Conservation (phyloP, 2,329 filamentous ascomycete genomes). For the Chaetomiaceae sp. region DNA sequence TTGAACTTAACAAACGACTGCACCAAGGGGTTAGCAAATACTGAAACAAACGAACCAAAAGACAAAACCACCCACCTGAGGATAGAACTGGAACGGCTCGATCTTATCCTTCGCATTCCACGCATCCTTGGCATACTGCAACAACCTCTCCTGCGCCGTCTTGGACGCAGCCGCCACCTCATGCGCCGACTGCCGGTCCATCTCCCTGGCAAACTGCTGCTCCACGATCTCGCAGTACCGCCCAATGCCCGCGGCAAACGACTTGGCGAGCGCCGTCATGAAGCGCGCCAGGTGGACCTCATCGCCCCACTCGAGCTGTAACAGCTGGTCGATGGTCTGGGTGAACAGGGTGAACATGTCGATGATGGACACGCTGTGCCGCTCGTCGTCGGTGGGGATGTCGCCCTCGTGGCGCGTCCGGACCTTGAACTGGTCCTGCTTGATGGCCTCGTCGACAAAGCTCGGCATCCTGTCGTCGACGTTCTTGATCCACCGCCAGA, state of each 20-base stretch:
- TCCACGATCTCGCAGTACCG: conserved; percentile 91
- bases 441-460: conserved; percentile 87
- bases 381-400: conserved; percentile 69
- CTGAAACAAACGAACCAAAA: not conserved
- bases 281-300: conserved; percentile 92
- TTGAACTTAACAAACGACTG: conserved; percentile 97
- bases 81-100: conserved; percentile 94
- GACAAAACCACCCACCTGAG: conserved; percentile 59
- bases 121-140: conserved; percentile 89
- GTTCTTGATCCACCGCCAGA: conserved; percentile 88
- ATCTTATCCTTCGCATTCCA: conserved; percentile 90
- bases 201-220: conserved; percentile 78
- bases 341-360: conserved; percentile 94
- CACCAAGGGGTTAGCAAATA: not conserved
- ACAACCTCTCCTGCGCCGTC: conserved; percentile 85
- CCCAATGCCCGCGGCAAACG: conserved; percentile 75
- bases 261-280: conserved; percentile 88
- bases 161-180: conserved; percentile 74
- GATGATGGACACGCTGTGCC: conserved; percentile 88
- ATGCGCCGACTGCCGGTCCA: conserved; percentile 86
- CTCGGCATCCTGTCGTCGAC: conserved; percentile 75
- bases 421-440: conserved; percentile 81
- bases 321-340: conserved; percentile 82
- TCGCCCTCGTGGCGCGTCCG: conserved; percentile 60
- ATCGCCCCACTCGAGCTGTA: conserved; percentile 85